Percentiles rank a stretch among this genome's conserved stretches.
These are phyloP conservation scores for Apiotrichum sp. DNA, from an alignment of 1,284 basidiomycete species.

Conservation along the genomic window DNA sequence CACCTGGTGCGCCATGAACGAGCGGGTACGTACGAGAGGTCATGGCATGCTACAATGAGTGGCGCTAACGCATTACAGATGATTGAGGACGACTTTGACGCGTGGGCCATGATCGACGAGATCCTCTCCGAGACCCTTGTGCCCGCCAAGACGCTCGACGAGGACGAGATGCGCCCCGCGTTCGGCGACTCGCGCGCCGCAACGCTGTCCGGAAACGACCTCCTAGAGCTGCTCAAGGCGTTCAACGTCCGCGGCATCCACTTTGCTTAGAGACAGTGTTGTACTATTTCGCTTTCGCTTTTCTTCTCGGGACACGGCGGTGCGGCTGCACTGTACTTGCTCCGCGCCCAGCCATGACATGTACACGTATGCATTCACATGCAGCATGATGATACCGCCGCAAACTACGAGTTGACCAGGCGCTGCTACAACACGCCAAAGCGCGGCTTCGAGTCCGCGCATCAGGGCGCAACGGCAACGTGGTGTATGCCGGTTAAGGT, in stretches of 20 bases:
- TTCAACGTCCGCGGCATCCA: slow-evolving; percentile 80
- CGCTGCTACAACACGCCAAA: too few species aligned
- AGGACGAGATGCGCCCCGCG: slow-evolving; percentile 37
- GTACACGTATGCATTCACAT: slow-evolving; percentile 21
- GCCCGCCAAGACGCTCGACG: slow-evolving; percentile 18
- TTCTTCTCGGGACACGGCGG: not conserved
- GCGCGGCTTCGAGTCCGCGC: not conserved
- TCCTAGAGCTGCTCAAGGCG: slow-evolving; percentile 69
- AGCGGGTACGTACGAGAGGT: slow-evolving; percentile 53
- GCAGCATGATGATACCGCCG: slow-evolving; percentile 6
- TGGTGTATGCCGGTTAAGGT: not conserved
- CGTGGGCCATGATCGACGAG: slow-evolving; percentile 67
- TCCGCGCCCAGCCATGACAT: slow-evolving; percentile 3
- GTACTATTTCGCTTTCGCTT: slow-evolving; percentile 1
- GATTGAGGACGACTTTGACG: slow-evolving; percentile 63
- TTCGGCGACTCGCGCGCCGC: slow-evolving; percentile 66
- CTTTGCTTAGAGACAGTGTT: slow-evolving; percentile 55
- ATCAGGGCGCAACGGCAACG: too few species aligned
- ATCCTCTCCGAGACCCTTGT: slow-evolving; percentile 56
- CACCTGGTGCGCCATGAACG: slow-evolving; percentile 84
- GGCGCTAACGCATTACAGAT: slow-evolving; percentile 51
- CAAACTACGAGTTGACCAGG: not conserved
- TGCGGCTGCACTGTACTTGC: too few species aligned
- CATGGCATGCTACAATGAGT: not conserved
- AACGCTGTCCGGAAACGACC: slow-evolving; percentile 78